Evolutionary conservation across 2,329 filamentous ascomycete species (phyloP), one percentile per base, ranked within the genome.

Genomic region (Fonsecaea nubica): DNA sequence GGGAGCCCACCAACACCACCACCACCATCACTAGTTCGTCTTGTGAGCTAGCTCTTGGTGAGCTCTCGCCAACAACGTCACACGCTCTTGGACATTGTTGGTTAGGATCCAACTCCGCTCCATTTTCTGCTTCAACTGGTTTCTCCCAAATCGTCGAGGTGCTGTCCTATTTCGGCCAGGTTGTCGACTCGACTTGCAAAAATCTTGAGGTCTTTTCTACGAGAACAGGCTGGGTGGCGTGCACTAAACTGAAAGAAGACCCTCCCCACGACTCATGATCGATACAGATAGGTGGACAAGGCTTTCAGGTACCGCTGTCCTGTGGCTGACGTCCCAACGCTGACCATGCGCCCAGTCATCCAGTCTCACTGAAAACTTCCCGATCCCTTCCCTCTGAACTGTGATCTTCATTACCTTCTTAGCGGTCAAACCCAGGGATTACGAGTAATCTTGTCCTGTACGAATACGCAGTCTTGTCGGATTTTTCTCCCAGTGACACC

Each of bases 311-410:
- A 61, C 58, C 45, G 13, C 58, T 21, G 50, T 42, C 9, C 18
- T 35, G 52, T 61, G 58, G 58, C 58, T 61, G 58, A 61, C 7
- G 53, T 52, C 6, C 52, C 32, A 35, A 36, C 36, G 58, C 58
- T 61, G 45, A 61, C 18, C 42, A 13, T 33, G 21, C 33, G 25
- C 40, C 40, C 38, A 38, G 48, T 52, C n/a, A 25, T 25, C 40
- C 38, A 52, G 45, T 61, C 58, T 61, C 45, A 61, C 58, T 25
- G 45, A 50, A 61, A 61, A 61, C 38, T 61, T 21, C 45, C 58
- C 42, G 45, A 53, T 25, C 58, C 32, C 58, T 21, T 48, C 30
- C 40, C 33, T 61, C 15, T 61, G n/a, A 25, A 48, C 18, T 32
- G 33, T 32, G 58, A 61, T 61, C 58, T 53, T 50, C 58, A 40